Conservation (phyloP, 1,284 basidiomycete species). For the Erythrobasidium hasegawianum region DNA sequence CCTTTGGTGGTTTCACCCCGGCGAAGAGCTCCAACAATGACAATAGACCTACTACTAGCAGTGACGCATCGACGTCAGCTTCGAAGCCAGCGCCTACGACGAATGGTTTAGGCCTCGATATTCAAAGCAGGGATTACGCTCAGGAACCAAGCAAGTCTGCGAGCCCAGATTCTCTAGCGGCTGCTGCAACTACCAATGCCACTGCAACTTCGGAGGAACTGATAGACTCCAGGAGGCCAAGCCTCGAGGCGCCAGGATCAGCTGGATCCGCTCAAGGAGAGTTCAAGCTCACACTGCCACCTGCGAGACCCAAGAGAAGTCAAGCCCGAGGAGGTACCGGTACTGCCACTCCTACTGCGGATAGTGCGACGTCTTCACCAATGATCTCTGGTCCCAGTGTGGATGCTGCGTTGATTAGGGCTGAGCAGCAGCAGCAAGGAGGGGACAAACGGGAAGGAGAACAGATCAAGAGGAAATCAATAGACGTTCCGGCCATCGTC, state of each 20-base stretch:
- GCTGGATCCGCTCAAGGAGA: not conserved
- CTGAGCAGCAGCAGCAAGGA: not conserved
- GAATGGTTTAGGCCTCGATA: not conserved
- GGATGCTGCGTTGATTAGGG: not conserved
- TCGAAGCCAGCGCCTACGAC: no score
- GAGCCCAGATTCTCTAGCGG: not conserved
- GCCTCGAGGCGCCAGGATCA: not conserved
- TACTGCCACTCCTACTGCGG: not conserved
- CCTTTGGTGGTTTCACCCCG: not conserved
- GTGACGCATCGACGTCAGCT: no score
- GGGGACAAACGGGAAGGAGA: not conserved
- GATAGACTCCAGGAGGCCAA: not conserved
- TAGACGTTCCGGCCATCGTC: no score
- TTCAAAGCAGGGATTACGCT: not conserved
- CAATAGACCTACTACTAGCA: not conserved
- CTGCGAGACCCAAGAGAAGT: not conserved
- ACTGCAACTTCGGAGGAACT: not conserved
- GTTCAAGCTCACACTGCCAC: constrained; percentile 8
- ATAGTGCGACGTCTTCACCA: constrained; percentile 18
- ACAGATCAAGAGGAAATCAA: not conserved
- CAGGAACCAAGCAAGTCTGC: not conserved
- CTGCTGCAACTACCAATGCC: not conserved
- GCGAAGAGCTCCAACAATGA: not conserved
- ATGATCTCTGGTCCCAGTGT: not conserved
- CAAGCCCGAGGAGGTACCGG: not conserved